A percentile compares a stretch with the other conserved stretches of the same genome.
These are phyloP conservation scores for Candida sanyaensis DNA, from an alignment of 1,139 yeast species.

Conservation along the genomic window DNA sequence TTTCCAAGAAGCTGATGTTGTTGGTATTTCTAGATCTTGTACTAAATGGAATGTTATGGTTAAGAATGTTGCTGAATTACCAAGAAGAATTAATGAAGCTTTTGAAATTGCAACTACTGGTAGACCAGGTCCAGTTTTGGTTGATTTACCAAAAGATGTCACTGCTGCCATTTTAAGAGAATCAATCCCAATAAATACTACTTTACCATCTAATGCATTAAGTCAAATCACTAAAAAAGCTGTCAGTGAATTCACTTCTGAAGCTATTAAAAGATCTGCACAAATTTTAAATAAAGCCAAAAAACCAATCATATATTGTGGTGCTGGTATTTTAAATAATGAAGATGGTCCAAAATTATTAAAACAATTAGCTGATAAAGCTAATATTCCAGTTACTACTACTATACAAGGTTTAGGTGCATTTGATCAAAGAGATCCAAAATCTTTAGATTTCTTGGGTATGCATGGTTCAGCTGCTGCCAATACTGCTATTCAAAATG, in stretches of 20 bases:
- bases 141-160: constrained; percentile 96
- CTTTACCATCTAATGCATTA: constrained; percentile 82
- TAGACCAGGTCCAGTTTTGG: constrained; percentile 97
- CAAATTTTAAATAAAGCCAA: constrained; percentile 77
- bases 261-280: constrained; percentile 78
- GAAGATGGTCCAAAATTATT: constrained; percentile 79
- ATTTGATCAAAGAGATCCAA: constrained; percentile 87
- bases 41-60: constrained; percentile 99
- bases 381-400: constrained; percentile 93
- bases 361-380: constrained; percentile 86
- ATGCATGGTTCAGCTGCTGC: constrained; percentile 99
- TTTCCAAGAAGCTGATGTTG: constrained; percentile 97
- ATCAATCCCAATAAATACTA: constrained; percentile 82
- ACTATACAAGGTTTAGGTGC: constrained; percentile 94
- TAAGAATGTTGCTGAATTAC: constrained; percentile 88
- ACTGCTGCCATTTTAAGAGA: constrained; percentile 87
- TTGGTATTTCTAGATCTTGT: constrained; percentile 95
- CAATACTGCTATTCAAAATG: constrained; percentile 87
- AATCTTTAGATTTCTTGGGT: constrained; percentile 93
- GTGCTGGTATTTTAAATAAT: constrained; percentile 83
- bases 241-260: constrained; percentile 74
- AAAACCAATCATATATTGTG: constrained; percentile 86
- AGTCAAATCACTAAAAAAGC: constrained; percentile 70
- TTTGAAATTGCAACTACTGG: constrained; percentile 96
- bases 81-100: constrained; percentile 95